phyloP scores from a whole-genome alignment of 148 eudicot genomes.

The Chenopodium quinoa region DNA sequence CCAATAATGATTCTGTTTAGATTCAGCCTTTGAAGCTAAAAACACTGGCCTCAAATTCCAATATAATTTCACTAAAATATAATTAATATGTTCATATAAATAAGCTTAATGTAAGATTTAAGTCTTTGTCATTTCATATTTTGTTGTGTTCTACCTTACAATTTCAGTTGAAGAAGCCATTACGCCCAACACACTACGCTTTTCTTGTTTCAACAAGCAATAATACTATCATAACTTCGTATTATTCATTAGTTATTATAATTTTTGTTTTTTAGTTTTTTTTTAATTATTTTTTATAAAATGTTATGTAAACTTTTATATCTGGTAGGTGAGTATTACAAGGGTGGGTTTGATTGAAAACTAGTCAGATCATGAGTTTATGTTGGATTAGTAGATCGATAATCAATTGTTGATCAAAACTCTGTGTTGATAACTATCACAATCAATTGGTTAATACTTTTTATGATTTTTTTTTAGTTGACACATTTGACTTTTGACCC shows the following conservation, averaged over 20 bases:
- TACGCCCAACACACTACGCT: slow-evolving; percentile 28
- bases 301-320: too few relatives aligned
- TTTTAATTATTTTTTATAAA: not conserved
- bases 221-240: not conserved
- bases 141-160: slow-evolving; percentile 2
- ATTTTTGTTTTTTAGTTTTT: not conserved
- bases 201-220: slow-evolving; percentile 19
- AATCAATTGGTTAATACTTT: too few relatives aligned
- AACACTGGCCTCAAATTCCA: slow-evolving; percentile 14
- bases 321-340: not conserved
- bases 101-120: not conserved
- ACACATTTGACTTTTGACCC: too few relatives aligned
- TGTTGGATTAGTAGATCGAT: not conserved
- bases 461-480: too few relatives aligned
- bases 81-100: not conserved
- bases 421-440: not conserved
- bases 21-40: slow-evolving; percentile 16
- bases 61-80: not conserved
- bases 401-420: not conserved
- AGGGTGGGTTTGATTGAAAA: not conserved
- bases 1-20: slow-evolving; percentile 2
- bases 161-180: slow-evolving; percentile 31
- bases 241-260: too few relatives aligned
- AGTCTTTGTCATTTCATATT: not conserved
- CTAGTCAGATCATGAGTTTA: not conserved